phyloP scores from a whole-genome alignment of 2,329 filamentous ascomycete species.

The Paecilomyces formosus region DNA sequence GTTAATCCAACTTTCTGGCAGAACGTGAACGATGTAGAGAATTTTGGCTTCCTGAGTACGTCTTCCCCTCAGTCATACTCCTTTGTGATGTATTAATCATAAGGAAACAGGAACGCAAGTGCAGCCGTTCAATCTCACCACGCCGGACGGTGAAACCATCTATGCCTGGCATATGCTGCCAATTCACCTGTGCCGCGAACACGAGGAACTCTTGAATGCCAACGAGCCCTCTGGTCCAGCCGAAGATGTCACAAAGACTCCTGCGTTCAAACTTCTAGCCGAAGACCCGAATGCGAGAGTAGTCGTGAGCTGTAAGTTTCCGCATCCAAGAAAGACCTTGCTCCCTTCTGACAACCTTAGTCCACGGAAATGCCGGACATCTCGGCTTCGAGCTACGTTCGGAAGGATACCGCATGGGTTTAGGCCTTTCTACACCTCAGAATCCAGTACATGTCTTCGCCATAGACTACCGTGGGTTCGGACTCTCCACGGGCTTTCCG shows the following conservation, averaged over 20 bases:
- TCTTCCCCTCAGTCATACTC: background rate
- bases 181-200: constrained; percentile 63
- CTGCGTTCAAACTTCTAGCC: constrained; percentile 45
- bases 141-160: constrained; percentile 66
- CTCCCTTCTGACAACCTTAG: constrained; percentile 8
- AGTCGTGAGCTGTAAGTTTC: constrained; percentile 39
- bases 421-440: constrained; percentile 59
- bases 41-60: constrained; percentile 78
- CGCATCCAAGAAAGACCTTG: background rate
- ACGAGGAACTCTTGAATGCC: constrained; percentile 56
- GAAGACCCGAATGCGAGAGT: constrained; percentile 45
- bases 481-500: constrained; percentile 69
- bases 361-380: constrained; percentile 69
- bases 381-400: constrained; percentile 72
- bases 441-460: constrained; percentile 68
- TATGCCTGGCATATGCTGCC: constrained; percentile 92
- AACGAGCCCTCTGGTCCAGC: constrained; percentile 47
- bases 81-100: background rate
- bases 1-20: constrained; percentile 65
- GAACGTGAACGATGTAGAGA: constrained; percentile 67
- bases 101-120: constrained; percentile 65
- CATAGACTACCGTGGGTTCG: constrained; percentile 87
- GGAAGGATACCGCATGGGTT: constrained; percentile 67
- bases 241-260: constrained; percentile 40
- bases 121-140: constrained; percentile 71